phyloP scores from a whole-genome alignment of 177 flowering plant species.

The Vitis hybrid region DNA sequence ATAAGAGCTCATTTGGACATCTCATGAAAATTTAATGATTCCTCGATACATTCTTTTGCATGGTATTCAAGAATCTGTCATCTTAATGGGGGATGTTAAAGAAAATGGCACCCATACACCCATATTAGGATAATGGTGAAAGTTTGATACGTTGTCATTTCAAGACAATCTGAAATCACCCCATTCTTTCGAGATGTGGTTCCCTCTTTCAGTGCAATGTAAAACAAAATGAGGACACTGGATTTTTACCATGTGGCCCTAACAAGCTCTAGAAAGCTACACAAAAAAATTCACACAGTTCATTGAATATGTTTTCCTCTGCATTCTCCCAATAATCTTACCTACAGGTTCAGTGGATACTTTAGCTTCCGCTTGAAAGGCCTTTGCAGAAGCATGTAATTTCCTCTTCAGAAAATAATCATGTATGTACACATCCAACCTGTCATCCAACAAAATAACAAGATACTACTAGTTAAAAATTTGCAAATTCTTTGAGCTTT shows the following conservation, averaged over 20 bases:
- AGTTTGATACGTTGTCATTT: too few relatives aligned
- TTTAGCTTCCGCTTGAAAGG: slow-evolving; percentile 88
- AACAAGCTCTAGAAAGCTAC: not conserved
- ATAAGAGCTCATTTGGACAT: not conserved
- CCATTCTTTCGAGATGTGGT: too few relatives aligned
- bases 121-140: too few relatives aligned
- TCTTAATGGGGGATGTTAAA: too few relatives aligned
- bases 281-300: not conserved
- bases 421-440: slow-evolving; percentile 92
- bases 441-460: slow-evolving; percentile 23
- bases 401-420: slow-evolving; percentile 89
- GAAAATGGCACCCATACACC: too few relatives aligned
- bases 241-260: too few relatives aligned
- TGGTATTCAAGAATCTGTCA: too few relatives aligned
- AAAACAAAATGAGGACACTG: too few relatives aligned
- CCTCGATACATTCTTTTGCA: too few relatives aligned
- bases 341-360: slow-evolving; percentile 93
- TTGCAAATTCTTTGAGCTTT: not conserved
- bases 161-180: too few relatives aligned
- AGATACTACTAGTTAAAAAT: not conserved
- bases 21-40: too few relatives aligned
- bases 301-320: not conserved
- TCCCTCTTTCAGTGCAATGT: too few relatives aligned
- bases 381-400: slow-evolving; percentile 75
- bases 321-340: slow-evolving; percentile 27